A percentile compares a stretch with the other conserved stretches of the same genome.
phyloP scores from a whole-genome alignment of 139 green algal species.

The Raphidocelis subcapitata region DNA sequence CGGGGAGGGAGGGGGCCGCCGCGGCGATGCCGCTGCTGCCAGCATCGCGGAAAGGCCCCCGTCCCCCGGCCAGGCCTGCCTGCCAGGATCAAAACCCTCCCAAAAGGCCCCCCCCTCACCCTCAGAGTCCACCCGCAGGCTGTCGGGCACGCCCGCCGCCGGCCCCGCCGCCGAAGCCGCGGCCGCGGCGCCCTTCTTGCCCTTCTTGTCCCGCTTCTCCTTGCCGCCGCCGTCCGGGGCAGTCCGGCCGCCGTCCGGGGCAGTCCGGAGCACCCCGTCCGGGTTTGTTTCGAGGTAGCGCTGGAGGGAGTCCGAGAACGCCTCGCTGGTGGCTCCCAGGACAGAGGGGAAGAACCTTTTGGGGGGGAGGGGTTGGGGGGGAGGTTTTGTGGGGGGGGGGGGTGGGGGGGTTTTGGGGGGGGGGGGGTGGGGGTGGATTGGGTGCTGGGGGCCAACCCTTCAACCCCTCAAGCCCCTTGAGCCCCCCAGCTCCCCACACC shows the following conservation, averaged over 20 bases:
- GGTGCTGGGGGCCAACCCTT: neutral
- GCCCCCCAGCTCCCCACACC: neutral
- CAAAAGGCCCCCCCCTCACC: neutral
- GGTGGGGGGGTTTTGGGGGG: too few species aligned
- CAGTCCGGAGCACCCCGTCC: conserved; percentile 26
- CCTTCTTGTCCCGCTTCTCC: conserved; percentile 27
- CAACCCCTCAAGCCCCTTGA: neutral
- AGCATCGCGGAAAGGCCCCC: too few species aligned
- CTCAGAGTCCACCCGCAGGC: neutral
- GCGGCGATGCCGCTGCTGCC: too few species aligned
- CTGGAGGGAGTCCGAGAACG: conserved; percentile 68
- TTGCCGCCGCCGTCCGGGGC: neutral
- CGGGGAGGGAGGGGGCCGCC: too few species aligned
- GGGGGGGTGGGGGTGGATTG: conserved; percentile 42
- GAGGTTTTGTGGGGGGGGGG: too few species aligned
- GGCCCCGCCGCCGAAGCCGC: too few species aligned
- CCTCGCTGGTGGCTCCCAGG: conserved; percentile 74
- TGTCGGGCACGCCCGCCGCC: neutral
- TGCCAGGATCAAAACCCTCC: neutral
- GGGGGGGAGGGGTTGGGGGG: neutral
- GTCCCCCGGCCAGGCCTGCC: too few species aligned
- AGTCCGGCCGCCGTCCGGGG: neutral
- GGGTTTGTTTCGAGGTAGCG: conserved; percentile 52
- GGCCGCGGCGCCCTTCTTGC: too few species aligned
- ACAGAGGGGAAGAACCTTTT: conserved; percentile 37